Percentiles rank a stretch among this genome's conserved stretches.
phyloP scores from a whole-genome alignment of 441 rosid genomes.

The Capsella rubella region DNA sequence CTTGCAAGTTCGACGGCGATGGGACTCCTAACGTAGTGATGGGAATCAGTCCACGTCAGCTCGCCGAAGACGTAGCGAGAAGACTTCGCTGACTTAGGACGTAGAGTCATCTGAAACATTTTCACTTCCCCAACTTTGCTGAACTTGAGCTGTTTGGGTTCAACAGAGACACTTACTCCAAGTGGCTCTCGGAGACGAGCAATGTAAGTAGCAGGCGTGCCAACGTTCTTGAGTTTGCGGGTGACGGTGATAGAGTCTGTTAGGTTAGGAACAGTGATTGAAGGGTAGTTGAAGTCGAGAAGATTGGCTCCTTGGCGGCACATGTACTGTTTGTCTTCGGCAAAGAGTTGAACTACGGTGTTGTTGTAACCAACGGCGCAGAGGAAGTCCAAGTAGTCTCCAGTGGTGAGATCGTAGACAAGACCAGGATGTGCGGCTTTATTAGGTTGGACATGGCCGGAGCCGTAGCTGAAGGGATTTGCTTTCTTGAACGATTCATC shows the following conservation, averaged over 20 bases:
- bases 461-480: slow-evolving; percentile 65
- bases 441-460: slow-evolving; percentile 69
- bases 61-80: slow-evolving; percentile 53
- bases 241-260: slow-evolving; percentile 44
- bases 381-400: slow-evolving; percentile 60
- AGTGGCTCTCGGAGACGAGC: slow-evolving; percentile 41
- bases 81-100: slow-evolving; percentile 8
- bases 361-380: slow-evolving; percentile 59
- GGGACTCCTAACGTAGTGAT: slow-evolving; percentile 60
- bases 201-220: slow-evolving; percentile 53
- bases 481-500: slow-evolving; percentile 47
- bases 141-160: slow-evolving; percentile 52
- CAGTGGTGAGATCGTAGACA: slow-evolving; percentile 53
- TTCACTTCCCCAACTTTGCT: slow-evolving; percentile 52
- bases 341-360: slow-evolving; percentile 27
- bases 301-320: slow-evolving; percentile 53
- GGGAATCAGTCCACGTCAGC: slow-evolving; percentile 61
- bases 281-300: slow-evolving; percentile 71
- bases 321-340: slow-evolving; percentile 36
- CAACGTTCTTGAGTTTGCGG: slow-evolving; percentile 66
- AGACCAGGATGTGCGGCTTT: slow-evolving; percentile 68
- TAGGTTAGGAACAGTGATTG: slow-evolving; percentile 58
- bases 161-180: slow-evolving; percentile 46
- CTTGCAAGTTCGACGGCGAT: slow-evolving; percentile 40
- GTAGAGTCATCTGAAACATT: slow-evolving; percentile 49